phyloP scores from a whole-genome alignment of 352 stramenopile genomes.

The Globisporangium orthogonon region DNA sequence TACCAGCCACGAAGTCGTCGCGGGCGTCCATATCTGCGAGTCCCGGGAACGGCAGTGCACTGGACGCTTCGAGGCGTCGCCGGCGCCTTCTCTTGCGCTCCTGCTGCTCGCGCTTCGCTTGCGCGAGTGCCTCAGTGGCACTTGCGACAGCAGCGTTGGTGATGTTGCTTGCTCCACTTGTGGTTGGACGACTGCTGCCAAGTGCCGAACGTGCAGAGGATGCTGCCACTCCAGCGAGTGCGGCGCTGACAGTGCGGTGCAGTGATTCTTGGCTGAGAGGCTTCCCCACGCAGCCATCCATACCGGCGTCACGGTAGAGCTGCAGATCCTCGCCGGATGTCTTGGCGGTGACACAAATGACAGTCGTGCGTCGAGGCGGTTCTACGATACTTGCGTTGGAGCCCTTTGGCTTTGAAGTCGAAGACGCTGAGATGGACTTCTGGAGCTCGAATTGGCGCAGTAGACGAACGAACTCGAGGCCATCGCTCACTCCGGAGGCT shows the following conservation, averaged over 20 bases:
- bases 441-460: conserved; percentile 78
- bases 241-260: conserved; percentile 72
- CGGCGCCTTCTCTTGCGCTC: conserved; percentile 25
- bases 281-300: conserved; percentile 89
- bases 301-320: conserved; percentile 85
- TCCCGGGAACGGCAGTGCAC: conserved; percentile 34
- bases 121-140: conserved; percentile 32
- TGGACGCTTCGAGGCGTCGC: conserved; percentile 34
- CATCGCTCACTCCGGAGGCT: conserved; percentile 26
- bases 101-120: conserved; percentile 36
- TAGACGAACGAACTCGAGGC: conserved; percentile 70
- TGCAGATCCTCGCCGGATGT: conserved; percentile 67
- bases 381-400: background rate
- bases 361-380: conserved; percentile 22
- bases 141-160: conserved; percentile 17
- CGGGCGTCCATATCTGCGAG: conserved; percentile 39
- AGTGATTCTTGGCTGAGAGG: conserved; percentile 63
- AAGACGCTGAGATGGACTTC: conserved; percentile 22
- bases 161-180: background rate
- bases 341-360: conserved; percentile 72
- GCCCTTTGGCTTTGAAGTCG: background rate
- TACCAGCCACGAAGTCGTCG: conserved; percentile 41
- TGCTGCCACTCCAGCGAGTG: conserved; percentile 28
- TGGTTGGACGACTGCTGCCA: background rate
- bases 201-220: background rate